Evolutionary conservation across 2,329 filamentous ascomycete species (phyloP).

Genomic region (Chrysoporthe cubensis): DNA sequence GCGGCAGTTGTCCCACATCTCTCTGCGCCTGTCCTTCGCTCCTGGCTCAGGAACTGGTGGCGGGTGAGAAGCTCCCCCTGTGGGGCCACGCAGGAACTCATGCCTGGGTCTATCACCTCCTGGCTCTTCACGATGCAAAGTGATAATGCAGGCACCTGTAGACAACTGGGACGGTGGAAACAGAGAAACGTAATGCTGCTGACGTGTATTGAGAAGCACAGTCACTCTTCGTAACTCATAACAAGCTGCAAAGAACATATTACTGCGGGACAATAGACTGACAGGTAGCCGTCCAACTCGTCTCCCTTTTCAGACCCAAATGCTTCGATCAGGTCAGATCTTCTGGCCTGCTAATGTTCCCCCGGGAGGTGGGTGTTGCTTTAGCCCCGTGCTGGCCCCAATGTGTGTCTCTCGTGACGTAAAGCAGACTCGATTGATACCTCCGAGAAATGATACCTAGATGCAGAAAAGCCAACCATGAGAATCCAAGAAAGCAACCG

Average conservation of each 20-base stretch:
- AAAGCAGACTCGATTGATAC: constrained; percentile 2
- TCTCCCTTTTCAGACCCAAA: constrained; percentile 1
- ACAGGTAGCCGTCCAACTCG: background rate
- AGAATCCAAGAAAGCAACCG: background rate
- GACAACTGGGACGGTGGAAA: background rate
- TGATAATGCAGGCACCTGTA: background rate
- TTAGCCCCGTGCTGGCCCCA: background rate
- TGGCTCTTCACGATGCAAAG: background rate
- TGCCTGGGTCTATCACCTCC: background rate
- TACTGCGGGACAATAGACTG: constrained; percentile 8
- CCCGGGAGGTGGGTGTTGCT: background rate
- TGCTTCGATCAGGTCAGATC: background rate
- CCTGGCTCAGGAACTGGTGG: background rate
- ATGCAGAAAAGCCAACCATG: background rate
- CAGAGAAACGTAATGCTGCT: background rate
- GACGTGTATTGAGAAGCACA: background rate
- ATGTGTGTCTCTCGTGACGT: background rate
- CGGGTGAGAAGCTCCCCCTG: too few species aligned
- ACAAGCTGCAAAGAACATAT: background rate
- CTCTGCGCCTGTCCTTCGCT: background rate
- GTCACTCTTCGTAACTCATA: constrained; percentile 3
- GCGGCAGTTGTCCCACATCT: background rate
- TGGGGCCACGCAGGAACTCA: background rate
- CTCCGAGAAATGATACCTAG: constrained; percentile 2
- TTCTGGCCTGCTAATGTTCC: background rate